Conservation (phyloP, 1,139 yeast genomes). For the Nakaseomyces kungkrabaensis region DNA sequence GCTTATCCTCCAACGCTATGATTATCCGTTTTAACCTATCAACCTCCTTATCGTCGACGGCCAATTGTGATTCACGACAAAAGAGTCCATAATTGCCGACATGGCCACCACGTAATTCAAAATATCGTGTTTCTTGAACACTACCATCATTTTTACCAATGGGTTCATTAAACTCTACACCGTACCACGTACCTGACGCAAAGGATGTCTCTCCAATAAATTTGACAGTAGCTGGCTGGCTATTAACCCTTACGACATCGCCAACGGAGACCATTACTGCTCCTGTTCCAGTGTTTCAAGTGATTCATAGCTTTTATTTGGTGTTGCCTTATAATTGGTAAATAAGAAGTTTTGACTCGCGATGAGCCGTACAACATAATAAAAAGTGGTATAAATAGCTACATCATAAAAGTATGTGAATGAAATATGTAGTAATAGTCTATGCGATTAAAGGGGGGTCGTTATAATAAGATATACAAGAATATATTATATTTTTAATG, state of each 20-base stretch:
- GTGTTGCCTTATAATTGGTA: neutral
- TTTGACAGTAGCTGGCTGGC: conserved; percentile 25
- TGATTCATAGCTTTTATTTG: neutral
- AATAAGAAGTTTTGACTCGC: no score
- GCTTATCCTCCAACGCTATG: conserved; percentile 35
- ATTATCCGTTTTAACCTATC: conserved; percentile 34
- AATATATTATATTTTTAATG: no score
- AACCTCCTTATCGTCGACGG: conserved; percentile 6
- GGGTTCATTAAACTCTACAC: conserved; percentile 56
- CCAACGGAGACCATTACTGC: neutral
- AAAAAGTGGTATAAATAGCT: no score
- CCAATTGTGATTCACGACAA: conserved; percentile 32
- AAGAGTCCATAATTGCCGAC: conserved; percentile 47
- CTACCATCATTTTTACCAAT: conserved; percentile 76
- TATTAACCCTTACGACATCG: neutral
- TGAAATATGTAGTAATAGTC: no score
- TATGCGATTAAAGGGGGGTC: no score
- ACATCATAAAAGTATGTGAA: no score
- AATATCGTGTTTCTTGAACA: conserved; percentile 55
- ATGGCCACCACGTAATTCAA: conserved; percentile 35
- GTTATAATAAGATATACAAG: no score
- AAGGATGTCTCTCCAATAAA: conserved; percentile 47
- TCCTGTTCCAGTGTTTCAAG: no score
- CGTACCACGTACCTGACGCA: conserved; percentile 67
- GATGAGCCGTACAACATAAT: no score